Percentiles rank a stretch among this genome's conserved stretches.
phyloP scores from a whole-genome alignment of 1,284 basidiomycete species.

The Boletellus sp. region DNA sequence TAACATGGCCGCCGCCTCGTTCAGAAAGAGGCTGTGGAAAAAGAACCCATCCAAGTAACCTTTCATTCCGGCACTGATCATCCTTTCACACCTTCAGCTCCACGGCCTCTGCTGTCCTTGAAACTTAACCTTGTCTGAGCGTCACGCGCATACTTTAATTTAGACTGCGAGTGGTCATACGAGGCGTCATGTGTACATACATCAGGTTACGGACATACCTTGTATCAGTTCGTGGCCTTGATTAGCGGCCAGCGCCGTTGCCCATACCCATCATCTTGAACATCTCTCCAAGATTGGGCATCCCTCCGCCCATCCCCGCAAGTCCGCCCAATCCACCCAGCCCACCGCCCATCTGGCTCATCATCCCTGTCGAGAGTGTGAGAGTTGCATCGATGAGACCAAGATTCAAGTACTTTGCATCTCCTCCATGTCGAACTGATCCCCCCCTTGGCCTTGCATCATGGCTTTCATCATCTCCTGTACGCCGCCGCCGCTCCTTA shows the following conservation, averaged over 20 bases:
- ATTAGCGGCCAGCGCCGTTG: conserved; percentile 36
- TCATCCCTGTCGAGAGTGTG: conserved; percentile 57
- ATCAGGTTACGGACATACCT: conserved; percentile 11
- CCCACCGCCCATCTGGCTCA: conserved; percentile 79
- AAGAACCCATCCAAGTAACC: conserved; percentile 35
- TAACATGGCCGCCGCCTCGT: conserved; percentile 68
- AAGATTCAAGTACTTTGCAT: conserved; percentile 63
- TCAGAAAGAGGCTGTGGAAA: conserved; percentile 65
- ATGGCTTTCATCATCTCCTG: conserved; percentile 95
- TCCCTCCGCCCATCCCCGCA: conserved; percentile 42
- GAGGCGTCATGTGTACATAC: conserved; percentile 18
- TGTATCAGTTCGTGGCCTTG: conserved; percentile 3
- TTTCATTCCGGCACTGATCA: conserved; percentile 21
- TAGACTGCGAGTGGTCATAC: conserved; percentile 10
- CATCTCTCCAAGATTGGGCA: conserved; percentile 72
- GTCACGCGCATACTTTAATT: conserved; percentile 17
- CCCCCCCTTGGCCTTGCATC: conserved; percentile 87
- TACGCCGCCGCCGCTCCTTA: conserved; percentile 82
- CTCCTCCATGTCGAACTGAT: conserved; percentile 80
- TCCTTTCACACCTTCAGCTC: conserved; percentile 12
- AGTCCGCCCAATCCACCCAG: conserved; percentile 53
- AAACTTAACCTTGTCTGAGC: conserved; percentile 32
- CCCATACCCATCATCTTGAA: conserved; percentile 86
- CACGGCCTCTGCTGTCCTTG: conserved; percentile 4
- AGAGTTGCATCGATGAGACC: conserved; percentile 9